Evolutionary conservation across 2,329 filamentous ascomycete species (phyloP), one percentile per base, ranked within the genome.

Genomic region (Lasiodiplodia gonubiensis): DNA sequence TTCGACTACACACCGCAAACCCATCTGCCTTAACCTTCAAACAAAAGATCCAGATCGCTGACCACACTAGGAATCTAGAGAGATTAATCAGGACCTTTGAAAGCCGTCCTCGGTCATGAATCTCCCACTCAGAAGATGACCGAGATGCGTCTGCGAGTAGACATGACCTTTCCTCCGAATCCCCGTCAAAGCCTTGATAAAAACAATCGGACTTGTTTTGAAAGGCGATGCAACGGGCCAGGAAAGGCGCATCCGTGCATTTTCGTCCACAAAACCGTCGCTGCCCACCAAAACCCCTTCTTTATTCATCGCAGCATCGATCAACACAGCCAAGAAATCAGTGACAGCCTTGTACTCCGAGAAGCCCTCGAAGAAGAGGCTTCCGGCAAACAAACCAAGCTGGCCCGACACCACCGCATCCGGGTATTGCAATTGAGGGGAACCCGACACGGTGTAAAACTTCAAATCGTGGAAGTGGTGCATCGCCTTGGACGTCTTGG

Each of bases 161-260:
- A 33, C 18, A 23, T 49, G 30, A 7, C 64, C 64, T 42, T 66
- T 57, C 18, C 64, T 53, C 25, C 64, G 37, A 21, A 66, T 57
- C 2, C 52, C 64, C 1, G 33, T 37, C 52, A 66, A 49, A 12
- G 52, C 39, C n/a, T 48, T 57, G 16, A 66, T 21, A 39, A 66
- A 66, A 8, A 42, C 12, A 6, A 66, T n/a, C 6, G 64, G 64
- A 18, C 37, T 66, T n/a, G 11, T 21, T 7, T 23, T 33, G 25
- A 66, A 66, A 14, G 64, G 64, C 4, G 64, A 66, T 1, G 6
- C 8, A 2, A 63, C 18, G 4, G 25, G 25, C 59, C 59, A 63
- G n/a, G 33, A 35, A 7, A 63, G 59, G 1, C 21, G 16, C n/a
- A 14, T 25, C 10, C 59, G 16, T 2, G 25, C 59, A 1, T 48